Percentiles rank a stretch among this genome's conserved stretches.
phyloP scores from a whole-genome alignment of 768 basidiomycete genomes.

The Lactarius sp. region DNA sequence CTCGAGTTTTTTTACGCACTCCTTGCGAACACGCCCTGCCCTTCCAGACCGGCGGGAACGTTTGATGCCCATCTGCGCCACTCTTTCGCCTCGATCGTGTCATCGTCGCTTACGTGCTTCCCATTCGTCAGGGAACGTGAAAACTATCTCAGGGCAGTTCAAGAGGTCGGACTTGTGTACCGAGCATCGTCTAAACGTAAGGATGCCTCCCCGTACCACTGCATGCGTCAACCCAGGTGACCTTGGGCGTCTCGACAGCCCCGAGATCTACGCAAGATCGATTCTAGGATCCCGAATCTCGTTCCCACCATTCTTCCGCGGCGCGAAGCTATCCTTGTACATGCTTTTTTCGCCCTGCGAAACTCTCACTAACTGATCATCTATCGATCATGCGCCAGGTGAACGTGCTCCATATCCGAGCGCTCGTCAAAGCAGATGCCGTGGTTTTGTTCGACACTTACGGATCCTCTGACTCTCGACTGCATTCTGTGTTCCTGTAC shows the following conservation, averaged over 20 bases:
- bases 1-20: slow-evolving; percentile 18
- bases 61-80: neutral
- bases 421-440: slow-evolving; percentile 88
- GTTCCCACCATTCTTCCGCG: slow-evolving; percentile 91
- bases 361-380: neutral
- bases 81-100: slow-evolving; percentile 17
- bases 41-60: slow-evolving; percentile 12
- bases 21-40: slow-evolving; percentile 6
- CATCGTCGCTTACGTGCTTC: slow-evolving; percentile 27
- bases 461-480: slow-evolving; percentile 78
- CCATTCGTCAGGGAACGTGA: slow-evolving; percentile 61
- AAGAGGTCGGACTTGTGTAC: slow-evolving; percentile 85
- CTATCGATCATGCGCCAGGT: slow-evolving; percentile 45
- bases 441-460: slow-evolving; percentile 91
- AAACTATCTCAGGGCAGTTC: slow-evolving; percentile 84
- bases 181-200: slow-evolving; percentile 86
- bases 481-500: slow-evolving; percentile 84
- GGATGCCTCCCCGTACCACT: slow-evolving; percentile 30
- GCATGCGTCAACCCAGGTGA: slow-evolving; percentile 16
- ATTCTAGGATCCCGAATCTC: slow-evolving; percentile 89
- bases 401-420: slow-evolving; percentile 92
- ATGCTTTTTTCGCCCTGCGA: slow-evolving; percentile 29
- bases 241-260: slow-evolving; percentile 46
- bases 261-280: slow-evolving; percentile 94
- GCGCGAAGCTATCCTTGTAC: slow-evolving; percentile 80